Evolutionary conservation across 2,329 filamentous ascomycete genomes (phyloP), one percentile per base, ranked within the genome.

Genomic region (Paecilomyces sp.): DNA sequence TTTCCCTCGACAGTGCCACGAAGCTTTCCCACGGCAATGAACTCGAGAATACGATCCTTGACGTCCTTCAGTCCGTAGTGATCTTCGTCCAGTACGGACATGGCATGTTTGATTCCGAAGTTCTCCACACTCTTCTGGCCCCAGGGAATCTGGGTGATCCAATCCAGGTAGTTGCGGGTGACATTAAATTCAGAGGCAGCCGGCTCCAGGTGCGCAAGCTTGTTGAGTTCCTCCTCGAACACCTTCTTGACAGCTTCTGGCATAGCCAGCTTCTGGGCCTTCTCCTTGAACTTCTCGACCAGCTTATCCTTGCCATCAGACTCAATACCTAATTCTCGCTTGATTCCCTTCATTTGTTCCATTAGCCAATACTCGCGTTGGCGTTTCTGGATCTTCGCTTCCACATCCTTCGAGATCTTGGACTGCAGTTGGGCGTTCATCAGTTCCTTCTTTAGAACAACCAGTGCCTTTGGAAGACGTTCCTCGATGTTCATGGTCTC

Each of bases 301-400:
- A 99, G 82, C 78, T 97, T 97, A 71, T 99, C 94, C 77, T 97
- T 99, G 64, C 95, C 94, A 71, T 99, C 94, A 5, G 91, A 96
- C 74, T 99, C 95, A 57, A 99, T 91, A 24, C 95, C 94, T 55
- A 99, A 85, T 76, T 99, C 94, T 60, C 94, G 85, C 60, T 91
- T 89, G 70, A 99, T 99, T 28, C 92, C 94, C 80, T 97, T 97
- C 92, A 99, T 96, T 75, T 99, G 95, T 77, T 99, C 94, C 91
- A 96, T 95, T 54, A 99, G 80, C 90, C 92, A 97, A 78, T 97
- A 99, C 72, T 99, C 94, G 57, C 94, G 87, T 74, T 99, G 94
- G 31, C 93, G 88, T 78, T 99, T 97, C 68, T 92, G 92, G 58
- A 99, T 97, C 77, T 96, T 97, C 70, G 86, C 91, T 74, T 97